phyloP scores from a whole-genome alignment of 305 asterid species.

The Solanum chacoense region DNA sequence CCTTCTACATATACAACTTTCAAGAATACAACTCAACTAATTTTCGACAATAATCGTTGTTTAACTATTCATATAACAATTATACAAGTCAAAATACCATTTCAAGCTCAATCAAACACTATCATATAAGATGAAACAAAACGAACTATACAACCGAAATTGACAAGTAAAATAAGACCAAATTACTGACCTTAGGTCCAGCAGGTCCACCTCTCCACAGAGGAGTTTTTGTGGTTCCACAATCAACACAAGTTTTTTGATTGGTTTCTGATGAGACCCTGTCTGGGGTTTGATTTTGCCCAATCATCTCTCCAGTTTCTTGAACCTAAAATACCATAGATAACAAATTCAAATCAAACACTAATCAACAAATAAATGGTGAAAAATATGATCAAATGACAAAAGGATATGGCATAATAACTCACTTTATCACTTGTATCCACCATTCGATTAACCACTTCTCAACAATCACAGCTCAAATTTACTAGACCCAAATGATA shows the following conservation, averaged over 20 bases:
- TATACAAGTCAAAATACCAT: not conserved
- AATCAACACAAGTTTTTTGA: constrained; percentile 72
- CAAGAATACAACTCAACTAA: not conserved
- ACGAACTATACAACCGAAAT: fast-evolving
- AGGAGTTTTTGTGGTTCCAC: constrained; percentile 91
- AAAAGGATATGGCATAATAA: constrained; percentile 3
- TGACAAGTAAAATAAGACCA: not conserved
- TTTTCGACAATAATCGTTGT: not conserved
- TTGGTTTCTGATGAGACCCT: constrained; percentile 35
- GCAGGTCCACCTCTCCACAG: constrained; percentile 98
- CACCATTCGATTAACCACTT: constrained; percentile 10
- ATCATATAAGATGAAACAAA: not conserved
- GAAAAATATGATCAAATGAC: not conserved
- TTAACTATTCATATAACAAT: not conserved
- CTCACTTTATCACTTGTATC: constrained; percentile 58
- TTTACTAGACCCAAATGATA: not conserved
- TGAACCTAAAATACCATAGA: constrained; percentile 31
- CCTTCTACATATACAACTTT: not conserved
- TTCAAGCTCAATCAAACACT: not conserved
- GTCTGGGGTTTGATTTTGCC: constrained; percentile 39
- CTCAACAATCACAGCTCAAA: not conserved
- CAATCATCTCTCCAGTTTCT: constrained; percentile 52
- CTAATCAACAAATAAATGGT: not conserved
- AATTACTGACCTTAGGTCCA: constrained; percentile 72
- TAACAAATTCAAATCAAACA: not conserved